Evolutionary conservation across 768 basidiomycete species (phyloP).

Genomic region (Austroboletus eburneus): DNA sequence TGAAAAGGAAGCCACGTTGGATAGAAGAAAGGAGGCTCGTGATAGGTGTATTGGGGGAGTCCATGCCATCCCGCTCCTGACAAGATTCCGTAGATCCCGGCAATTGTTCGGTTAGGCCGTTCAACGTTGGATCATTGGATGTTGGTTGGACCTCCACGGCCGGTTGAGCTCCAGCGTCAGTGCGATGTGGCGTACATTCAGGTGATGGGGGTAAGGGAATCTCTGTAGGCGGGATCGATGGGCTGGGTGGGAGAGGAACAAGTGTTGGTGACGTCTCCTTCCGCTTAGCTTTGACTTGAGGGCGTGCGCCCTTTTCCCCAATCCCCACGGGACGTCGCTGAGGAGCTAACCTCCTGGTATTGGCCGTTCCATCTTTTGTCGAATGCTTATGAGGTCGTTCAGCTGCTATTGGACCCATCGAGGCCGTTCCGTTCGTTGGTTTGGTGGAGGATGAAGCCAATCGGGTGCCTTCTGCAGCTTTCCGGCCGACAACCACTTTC

Average conservation of each 20-base stretch:
- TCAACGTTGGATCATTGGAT: background rate
- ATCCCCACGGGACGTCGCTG: slow-evolving; percentile 6
- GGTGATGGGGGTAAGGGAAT: slow-evolving; percentile 22
- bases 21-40: slow-evolving; percentile 59
- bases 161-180: slow-evolving; percentile 2
- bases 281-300: slow-evolving; percentile 8
- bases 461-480: slow-evolving; percentile 5
- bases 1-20: slow-evolving; percentile 63
- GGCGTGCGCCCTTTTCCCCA: slow-evolving; percentile 8
- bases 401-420: background rate
- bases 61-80: slow-evolving; percentile 1
- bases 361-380: slow-evolving; percentile 7
- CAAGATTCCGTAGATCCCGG: background rate
- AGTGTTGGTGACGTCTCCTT: slow-evolving; percentile 17
- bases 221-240: slow-evolving; percentile 15
- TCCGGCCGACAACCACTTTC: slow-evolving; percentile 9
- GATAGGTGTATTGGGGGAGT: slow-evolving; percentile 53
- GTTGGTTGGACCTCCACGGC: background rate
- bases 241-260: slow-evolving; percentile 19
- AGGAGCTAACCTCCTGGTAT: slow-evolving; percentile 3
- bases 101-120: too few relatives aligned
- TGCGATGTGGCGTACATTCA: slow-evolving; percentile 1
- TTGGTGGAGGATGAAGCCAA: slow-evolving; percentile 8
- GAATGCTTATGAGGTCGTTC: slow-evolving; percentile 12
- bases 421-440: background rate